These are phyloP conservation scores for Rhynchospora pubera DNA, from an alignment of 176 grass and related monocot species.

Conservation along the genomic window DNA sequence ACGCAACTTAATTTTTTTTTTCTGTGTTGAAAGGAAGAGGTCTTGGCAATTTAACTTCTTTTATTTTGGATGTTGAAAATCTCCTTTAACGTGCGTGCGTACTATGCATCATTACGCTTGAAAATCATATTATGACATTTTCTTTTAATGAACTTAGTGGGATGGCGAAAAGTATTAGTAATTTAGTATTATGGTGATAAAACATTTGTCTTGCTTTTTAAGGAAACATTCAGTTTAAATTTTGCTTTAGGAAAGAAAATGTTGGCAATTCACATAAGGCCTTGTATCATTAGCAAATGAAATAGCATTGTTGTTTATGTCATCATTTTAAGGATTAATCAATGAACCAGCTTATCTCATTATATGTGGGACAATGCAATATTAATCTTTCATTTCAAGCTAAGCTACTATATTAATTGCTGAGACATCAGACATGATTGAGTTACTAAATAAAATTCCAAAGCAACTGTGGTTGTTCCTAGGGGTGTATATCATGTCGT, in stretches of 20 bases:
- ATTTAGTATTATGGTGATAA: neutral
- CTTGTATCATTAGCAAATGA: neutral
- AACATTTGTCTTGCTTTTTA: neutral
- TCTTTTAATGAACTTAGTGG: neutral
- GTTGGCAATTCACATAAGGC: neutral
- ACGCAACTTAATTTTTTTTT: neutral
- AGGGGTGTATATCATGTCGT: too few species aligned
- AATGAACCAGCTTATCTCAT: neutral
- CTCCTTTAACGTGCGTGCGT: neutral
- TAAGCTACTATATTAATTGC: neutral
- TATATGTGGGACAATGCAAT: neutral
- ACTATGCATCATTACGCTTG: neutral
- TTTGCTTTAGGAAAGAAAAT: neutral
- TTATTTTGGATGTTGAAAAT: slow-evolving; percentile 2
- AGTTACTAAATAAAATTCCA: neutral
- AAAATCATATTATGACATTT: neutral
- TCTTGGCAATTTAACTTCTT: neutral
- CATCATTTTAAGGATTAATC: neutral
- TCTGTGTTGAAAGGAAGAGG: neutral
- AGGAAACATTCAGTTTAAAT: neutral
- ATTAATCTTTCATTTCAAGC: neutral
- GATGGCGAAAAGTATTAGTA: neutral
- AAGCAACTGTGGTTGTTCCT: neutral
- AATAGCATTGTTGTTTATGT: neutral
- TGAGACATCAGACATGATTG: slow-evolving; percentile 4